Evolutionary conservation across 441 rosid genomes (phyloP).

Genomic region (Corymbia calophylla): DNA sequence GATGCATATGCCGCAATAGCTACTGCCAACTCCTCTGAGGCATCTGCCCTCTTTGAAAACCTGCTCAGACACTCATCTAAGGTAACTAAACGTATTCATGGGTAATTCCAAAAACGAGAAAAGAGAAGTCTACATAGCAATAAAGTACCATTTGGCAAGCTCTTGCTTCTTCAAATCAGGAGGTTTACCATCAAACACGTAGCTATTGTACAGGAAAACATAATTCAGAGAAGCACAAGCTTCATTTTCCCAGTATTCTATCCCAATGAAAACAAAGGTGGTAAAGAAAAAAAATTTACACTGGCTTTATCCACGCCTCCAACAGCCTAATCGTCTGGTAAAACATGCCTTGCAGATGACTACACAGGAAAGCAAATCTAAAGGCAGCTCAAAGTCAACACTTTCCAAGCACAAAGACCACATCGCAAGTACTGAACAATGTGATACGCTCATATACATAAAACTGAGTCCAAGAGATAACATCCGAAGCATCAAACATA

Average conservation of each 20-base stretch:
- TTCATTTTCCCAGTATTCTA: no score
- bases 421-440: no score
- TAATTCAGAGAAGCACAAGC: no score
- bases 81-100: neutral
- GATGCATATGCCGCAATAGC: slow-evolving; percentile 49
- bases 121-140: no score
- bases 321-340: slow-evolving; percentile 81
- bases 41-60: slow-evolving; percentile 79
- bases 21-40: slow-evolving; percentile 55
- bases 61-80: slow-evolving; percentile 21
- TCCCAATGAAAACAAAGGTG: no score
- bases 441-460: no score
- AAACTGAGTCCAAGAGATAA: no score
- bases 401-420: no score
- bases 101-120: neutral
- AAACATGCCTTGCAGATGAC: slow-evolving; percentile 96
- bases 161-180: slow-evolving; percentile 89
- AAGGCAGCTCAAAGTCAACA: neutral
- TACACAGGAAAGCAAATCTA: slow-evolving; percentile 5
- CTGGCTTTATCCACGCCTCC: slow-evolving; percentile 92
- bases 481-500: no score
- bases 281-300: slow-evolving; percentile 23
- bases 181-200: slow-evolving; percentile 90
- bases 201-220: slow-evolving; percentile 20
- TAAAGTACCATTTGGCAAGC: slow-evolving; percentile 67